Base-by-base conservation (phyloP, 805 yeast species). In the Pichia pseudocactophila region DNA sequence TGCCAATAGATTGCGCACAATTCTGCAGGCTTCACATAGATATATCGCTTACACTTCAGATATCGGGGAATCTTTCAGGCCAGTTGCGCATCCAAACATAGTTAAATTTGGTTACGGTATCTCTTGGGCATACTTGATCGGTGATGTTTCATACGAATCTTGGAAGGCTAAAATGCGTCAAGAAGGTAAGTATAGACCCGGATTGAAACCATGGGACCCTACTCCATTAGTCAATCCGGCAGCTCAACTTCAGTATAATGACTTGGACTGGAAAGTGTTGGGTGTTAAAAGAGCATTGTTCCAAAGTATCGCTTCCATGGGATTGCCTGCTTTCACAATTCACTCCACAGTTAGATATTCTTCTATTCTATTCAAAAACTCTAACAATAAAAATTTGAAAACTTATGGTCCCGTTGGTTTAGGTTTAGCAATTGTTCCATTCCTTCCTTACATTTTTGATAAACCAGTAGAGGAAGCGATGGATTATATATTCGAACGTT, bases 11-110 rank as follows among this genome's bases (percentile, higher is more conserved):
- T 56, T 82, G 37, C 67, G 88, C 57, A 82, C 88, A 8, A 78
- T 84, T 45, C 66, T 82, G 37, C 51, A 70, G 39, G 86, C 92
- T 6, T 74, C 89, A 13, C 90, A 82, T 56, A 65, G 94, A 53
- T 85, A 84, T 54, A 85, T 84, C 20, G 95, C 95, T 1, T 84
- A 85, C 61, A 83, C 94, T 2, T 81, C 89, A 0, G 95, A 84
- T 57, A 77, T 84, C 52, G 95, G 95, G 27, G 95, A 84, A 56
- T 80, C 89, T 10, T 85, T 84, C 63, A 70, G 95, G 41, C 92
- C 92, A 1, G 80, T 84, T 10, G 89, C 85, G 4, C 80, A 78
- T 52, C 88, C 89, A 1, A 49, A 52, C 28, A 44, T 80, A n/a
- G 92, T 84, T 16, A 69, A 63, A 12, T 47, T 74, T 3, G 80